These are phyloP conservation scores for Globisporangium nodosum DNA, from an alignment of 352 stramenopile genomes.

Conservation along the genomic window DNA sequence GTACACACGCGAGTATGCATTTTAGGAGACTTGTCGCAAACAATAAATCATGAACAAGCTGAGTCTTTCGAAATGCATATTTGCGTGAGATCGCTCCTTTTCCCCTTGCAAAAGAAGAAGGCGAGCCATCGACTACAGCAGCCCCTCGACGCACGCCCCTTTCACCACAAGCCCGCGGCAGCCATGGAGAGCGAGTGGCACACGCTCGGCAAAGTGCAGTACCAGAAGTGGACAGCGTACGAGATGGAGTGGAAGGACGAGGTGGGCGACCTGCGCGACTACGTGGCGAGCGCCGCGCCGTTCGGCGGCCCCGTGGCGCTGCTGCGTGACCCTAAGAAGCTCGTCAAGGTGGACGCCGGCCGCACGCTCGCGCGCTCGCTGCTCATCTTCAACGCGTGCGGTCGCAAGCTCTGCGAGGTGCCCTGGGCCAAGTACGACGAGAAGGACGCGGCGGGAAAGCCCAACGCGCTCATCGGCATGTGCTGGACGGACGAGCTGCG, in stretches of 20 bases:
- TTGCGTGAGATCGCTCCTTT: too few relatives aligned
- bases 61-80: too few relatives aligned
- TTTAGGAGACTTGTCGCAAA: too few relatives aligned
- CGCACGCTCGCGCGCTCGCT: constrained; percentile 47
- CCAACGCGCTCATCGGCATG: constrained; percentile 67
- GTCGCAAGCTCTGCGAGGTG: constrained; percentile 48
- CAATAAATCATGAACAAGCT: too few relatives aligned
- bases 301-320: constrained; percentile 69
- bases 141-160: too few relatives aligned
- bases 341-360: constrained; percentile 57
- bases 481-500: constrained; percentile 81
- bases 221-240: constrained; percentile 81
- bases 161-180: too few relatives aligned
- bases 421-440: constrained; percentile 69
- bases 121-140: too few relatives aligned
- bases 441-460: constrained; percentile 25
- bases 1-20: too few relatives aligned
- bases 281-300: constrained; percentile 43
- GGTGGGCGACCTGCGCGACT: constrained; percentile 64
- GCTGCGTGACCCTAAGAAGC: constrained; percentile 70
- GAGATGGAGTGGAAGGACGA: constrained; percentile 57
- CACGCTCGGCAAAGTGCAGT: constrained; percentile 81
- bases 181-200: constrained; percentile 79
- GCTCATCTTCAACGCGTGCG: constrained; percentile 74
- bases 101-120: too few relatives aligned